These are phyloP conservation scores for Sideroxylon spinosum DNA, from an alignment of 179 eudicot genomes.

Conservation along the genomic window DNA sequence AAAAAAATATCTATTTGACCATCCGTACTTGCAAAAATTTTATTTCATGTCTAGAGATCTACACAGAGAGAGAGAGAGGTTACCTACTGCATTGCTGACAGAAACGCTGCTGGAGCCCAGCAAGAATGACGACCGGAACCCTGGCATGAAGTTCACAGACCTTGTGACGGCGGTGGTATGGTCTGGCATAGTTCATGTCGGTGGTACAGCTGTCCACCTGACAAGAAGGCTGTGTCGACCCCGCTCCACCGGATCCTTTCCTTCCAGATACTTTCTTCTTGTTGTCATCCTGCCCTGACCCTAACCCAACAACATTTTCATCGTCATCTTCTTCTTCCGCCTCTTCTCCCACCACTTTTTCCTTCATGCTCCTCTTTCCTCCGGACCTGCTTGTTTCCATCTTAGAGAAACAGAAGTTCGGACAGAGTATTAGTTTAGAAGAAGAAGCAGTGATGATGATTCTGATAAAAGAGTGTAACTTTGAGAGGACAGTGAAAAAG, in stretches of 20 bases:
- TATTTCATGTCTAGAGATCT: background rate
- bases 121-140: constrained; percentile 17
- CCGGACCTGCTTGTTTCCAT: constrained; percentile 21
- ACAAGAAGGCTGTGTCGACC: constrained; percentile 17
- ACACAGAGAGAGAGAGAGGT: background rate
- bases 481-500: constrained; percentile 11
- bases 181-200: constrained; percentile 25
- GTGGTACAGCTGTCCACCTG: constrained; percentile 28
- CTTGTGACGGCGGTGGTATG: constrained; percentile 30
- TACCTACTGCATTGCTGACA: constrained; percentile 38
- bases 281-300: constrained; percentile 14
- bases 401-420: constrained; percentile 9
- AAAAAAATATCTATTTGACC: background rate
- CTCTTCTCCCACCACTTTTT: constrained; percentile 15
- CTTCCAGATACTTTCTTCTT: constrained; percentile 13
- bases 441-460: background rate
- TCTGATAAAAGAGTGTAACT: background rate
- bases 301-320: constrained; percentile 7
- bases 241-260: constrained; percentile 21
- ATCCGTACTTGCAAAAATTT: background rate
- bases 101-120: constrained; percentile 29
- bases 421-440: constrained; percentile 9
- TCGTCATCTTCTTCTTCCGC: constrained; percentile 16
- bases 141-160: constrained; percentile 30
- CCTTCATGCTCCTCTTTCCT: constrained; percentile 24